Base-by-base conservation (phyloP, 2,329 filamentous ascomycete species). In the Moelleriella libera region DNA sequence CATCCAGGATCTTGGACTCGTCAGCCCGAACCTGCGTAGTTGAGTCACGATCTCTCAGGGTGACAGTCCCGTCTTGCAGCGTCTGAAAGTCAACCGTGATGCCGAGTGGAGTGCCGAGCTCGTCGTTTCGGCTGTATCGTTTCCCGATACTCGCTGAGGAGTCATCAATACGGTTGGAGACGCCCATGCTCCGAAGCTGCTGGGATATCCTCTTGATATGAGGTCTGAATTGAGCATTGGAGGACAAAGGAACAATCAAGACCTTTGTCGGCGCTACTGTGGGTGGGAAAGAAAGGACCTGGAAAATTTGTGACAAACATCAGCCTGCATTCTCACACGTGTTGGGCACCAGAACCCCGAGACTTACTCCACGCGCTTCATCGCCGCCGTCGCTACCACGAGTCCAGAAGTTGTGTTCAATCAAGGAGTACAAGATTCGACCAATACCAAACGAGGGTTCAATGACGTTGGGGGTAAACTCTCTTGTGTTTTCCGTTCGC, bases 381-480 rank as follows among this genome's bases (percentile, higher is more conserved):
- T 69, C 78, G 47, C 65, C 82, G 46, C 80, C 64, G 7, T 68
- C 77, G 50, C 63, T 73, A 47, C 63, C 74, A 53, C 92, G 85
- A 47, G 82, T 87, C 90, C 92, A 98, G 77, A 89, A 98, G 63
- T 78, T 82, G 68, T 98, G 92, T 71, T 98, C 92, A 61, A 94
- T 85, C 58, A 98, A 71, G 51, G 85, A 82, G 72, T 95, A 97
- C 49, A 97, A 72, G 52, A 97, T 96, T 57, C 90, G 81, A 50
- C 90, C 92, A 60, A 97, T 94, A 72, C 90, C 90, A 59, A 97
- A 98, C 1, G 90, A 97, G 2, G 90, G 92, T 70, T 98, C 92
- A 57, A 97, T 94, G 44, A 94, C 88, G 61, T 96, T 96, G 50
- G 90, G 90, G 1, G 84, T 94, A 70, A 87, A 98, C 64, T 96